Evolutionary conservation across 1,284 basidiomycete genomes (phyloP), one percentile per base, ranked within the genome.

Genomic region (Naganishia liquefaciens): DNA sequence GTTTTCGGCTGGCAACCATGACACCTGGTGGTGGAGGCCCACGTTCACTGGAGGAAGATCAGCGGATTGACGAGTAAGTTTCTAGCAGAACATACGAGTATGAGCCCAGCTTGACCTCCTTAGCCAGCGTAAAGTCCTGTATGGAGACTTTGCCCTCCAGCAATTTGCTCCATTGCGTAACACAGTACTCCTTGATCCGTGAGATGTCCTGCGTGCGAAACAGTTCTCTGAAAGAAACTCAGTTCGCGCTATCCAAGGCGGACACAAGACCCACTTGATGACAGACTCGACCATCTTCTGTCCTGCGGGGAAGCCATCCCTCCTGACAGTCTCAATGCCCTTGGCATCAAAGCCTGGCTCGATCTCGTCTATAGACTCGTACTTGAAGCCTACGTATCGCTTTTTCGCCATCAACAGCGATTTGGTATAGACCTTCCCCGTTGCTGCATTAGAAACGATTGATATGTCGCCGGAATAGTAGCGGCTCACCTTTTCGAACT

Each of bases 341-440:
- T 99, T 98, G 5, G 93, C 96, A 71, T 99, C 95, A 71, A 99
- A 97, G 0, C 80, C 82, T 0, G 93, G 91, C 58, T 89, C 87
- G 1, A 69, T 76, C 19, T 96, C 91, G 68, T 92, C 88, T 0
- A 87, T 84, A 62, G 81, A 84, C 76, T 99, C 96, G 71, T 89
- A 97, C 76, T 94, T 96, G 81, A 91, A 93, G 2, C 95, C 95
- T 10, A 96, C 94, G 72, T 98, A 98, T 67, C 93, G 86, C 75
- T 98, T 98, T 82, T 99, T 99, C 0, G 94, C 92, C 81, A 97
- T 85, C 25, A 99, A 83, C 0, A 98, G 87, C 68, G 90, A 94
- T 1, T 93, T 94, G 58, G 93, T 84, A 77, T 97, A 99, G 4
- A 98, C 90, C 90, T 93, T 13, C 51, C 37, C 28, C 7, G 46